Evolutionary conservation across 225 moss, liverwort and hornwort genomes (phyloP), one percentile per base, ranked within the genome.

Genomic region (Sphagnum tenellum): DNA sequence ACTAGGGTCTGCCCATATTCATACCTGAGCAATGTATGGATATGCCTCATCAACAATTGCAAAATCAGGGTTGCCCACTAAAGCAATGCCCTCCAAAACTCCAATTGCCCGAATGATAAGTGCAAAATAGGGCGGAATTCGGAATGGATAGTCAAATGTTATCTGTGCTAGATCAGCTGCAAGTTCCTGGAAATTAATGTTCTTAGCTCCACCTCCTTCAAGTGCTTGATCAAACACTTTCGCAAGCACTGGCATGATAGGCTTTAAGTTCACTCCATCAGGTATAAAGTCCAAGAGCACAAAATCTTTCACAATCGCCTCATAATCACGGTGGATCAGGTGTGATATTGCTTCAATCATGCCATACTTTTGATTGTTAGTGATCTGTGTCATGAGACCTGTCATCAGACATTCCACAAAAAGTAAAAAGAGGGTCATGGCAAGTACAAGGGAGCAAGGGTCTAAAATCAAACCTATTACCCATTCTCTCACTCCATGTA

Each of bases 291-390:
- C 98, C 11, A 98, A 71, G 7, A 89, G 77, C 2, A 98, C 98
- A 70, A 98, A 98, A 59, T 98, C 98, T 81, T 93, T 78, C 47
- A 98, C 98, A 57, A 98, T 98, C 45, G 98, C 98, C 72, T 90
- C 93, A 49, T 98, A 98, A 61, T 98, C 98, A 57, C 98, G 84
- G 64, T 98, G 98, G 60, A 98, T 98, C 60, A 98, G 81, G 72
- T 98, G 98, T 1, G 98, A 81, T 65, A 93, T 98, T 4, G 98
- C 98, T 77, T 98, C 98, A 9, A 98, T 93, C 98, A 98, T 98
- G 70, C 98, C 98, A 64, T 98, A 98, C 66, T 98, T 98, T 73
- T 98, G 98, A n/a, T 84, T 80, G 52, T 93, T 89, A 8, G 98
- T 98, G 65, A 98, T 98, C 71, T 98, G 90, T 59, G 98, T 98